A percentile compares a stretch with the other conserved stretches of the same genome.
Evolutionary conservation across 228 moss, liverwort and hornwort species (phyloP).

Genomic region (Sphagnum fallax): DNA sequence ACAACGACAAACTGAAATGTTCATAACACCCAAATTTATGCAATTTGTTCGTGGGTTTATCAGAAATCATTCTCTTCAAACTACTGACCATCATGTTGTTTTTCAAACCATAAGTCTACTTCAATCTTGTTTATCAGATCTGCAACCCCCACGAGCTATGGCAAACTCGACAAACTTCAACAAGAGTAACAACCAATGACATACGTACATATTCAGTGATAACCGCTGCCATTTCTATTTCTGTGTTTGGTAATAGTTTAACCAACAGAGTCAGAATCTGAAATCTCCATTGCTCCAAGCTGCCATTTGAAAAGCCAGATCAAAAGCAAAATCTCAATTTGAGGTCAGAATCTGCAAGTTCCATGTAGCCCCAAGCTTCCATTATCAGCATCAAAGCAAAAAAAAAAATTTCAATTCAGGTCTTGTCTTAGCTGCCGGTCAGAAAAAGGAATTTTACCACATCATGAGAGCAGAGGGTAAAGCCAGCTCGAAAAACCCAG

Average conservation of each 20-base stretch:
- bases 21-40: too few species aligned
- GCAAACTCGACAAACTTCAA: background rate
- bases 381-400: background rate
- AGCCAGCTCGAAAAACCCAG: slow-evolving; percentile 29
- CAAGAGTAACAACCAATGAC: background rate
- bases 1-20: too few species aligned
- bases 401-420: background rate
- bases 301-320: too few species aligned
- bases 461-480: slow-evolving; percentile 37
- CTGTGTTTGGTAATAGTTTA: slow-evolving; percentile 38
- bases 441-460: slow-evolving; percentile 18
- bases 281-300: slow-evolving; percentile 35
- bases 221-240: slow-evolving; percentile 28
- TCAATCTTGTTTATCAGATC: too few species aligned
- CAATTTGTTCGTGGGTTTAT: too few species aligned
- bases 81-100: background rate
- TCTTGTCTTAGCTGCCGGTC: too few species aligned
- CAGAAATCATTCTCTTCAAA: background rate
- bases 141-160: too few species aligned
- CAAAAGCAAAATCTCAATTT: too few species aligned
- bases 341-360: too few species aligned
- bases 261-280: slow-evolving; percentile 20
- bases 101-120: background rate
- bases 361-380: background rate
- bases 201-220: slow-evolving; percentile 29